Conservation (phyloP, 1,139 yeast species). For the Protomyces gravidus region DNA sequence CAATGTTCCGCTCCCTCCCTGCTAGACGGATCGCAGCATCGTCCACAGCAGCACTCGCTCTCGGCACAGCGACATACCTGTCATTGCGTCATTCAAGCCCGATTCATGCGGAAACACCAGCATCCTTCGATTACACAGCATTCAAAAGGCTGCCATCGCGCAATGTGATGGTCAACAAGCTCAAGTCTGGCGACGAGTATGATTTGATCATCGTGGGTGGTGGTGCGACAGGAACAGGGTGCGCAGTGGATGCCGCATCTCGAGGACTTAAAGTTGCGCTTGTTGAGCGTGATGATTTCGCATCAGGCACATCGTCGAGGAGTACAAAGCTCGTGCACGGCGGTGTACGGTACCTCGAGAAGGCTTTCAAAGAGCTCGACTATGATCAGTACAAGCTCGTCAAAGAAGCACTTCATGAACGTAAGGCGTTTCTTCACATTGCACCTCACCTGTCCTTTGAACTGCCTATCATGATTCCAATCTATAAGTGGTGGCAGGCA, state of each 20-base stretch:
- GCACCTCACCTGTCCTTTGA: slow-evolving; percentile 90
- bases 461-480: slow-evolving; percentile 91
- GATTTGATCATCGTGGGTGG: slow-evolving; percentile 88
- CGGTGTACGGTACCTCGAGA: slow-evolving; percentile 91
- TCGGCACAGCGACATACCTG: slow-evolving; percentile 7
- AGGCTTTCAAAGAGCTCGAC: slow-evolving; percentile 70
- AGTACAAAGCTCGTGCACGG: slow-evolving; percentile 98
- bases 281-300: slow-evolving; percentile 82
- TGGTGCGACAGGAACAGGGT: slow-evolving; percentile 94
- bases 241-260: slow-evolving; percentile 86
- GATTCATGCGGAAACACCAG: slow-evolving; percentile 16
- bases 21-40: slow-evolving; percentile 1
- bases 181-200: slow-evolving; percentile 41
- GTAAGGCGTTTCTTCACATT: slow-evolving; percentile 81
- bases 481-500: slow-evolving; percentile 86
- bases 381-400: slow-evolving; percentile 89
- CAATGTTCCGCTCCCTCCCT: not conserved
- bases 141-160: slow-evolving; percentile 23
- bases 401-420: slow-evolving; percentile 87
- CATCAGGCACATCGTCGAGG: slow-evolving; percentile 87
- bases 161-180: slow-evolving; percentile 8
- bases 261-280: slow-evolving; percentile 86
- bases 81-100: slow-evolving; percentile 23
- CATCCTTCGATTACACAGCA: slow-evolving; percentile 11
- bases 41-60: slow-evolving; percentile 19